A percentile compares a stretch with the other conserved stretches of the same genome.
These are phyloP conservation scores for Aquilaria agallochum DNA, from an alignment of 441 rosid species.

Conservation along the genomic window DNA sequence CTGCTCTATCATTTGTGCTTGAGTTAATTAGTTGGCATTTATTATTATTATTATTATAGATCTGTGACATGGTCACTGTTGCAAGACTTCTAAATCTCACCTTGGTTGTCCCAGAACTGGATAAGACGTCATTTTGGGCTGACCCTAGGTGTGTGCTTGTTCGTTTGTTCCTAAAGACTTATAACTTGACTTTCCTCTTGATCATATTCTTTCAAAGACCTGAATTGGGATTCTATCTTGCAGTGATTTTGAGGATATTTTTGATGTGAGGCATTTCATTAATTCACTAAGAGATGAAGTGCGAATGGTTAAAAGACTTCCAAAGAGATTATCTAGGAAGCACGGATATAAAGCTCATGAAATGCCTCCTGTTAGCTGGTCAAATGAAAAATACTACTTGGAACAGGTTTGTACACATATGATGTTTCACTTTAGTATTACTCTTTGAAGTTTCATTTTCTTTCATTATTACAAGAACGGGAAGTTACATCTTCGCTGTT, in stretches of 20 bases:
- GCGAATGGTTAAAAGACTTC: constrained; percentile 77
- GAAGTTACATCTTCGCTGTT: neutral
- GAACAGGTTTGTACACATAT: constrained; percentile 55
- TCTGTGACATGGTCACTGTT: constrained; percentile 95
- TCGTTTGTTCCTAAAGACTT: constrained; percentile 5
- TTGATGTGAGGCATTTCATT: constrained; percentile 85
- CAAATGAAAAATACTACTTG: constrained; percentile 84
- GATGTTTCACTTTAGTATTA: neutral
- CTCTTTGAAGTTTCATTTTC: neutral
- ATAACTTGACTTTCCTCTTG: constrained; percentile 1
- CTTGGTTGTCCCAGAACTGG: constrained; percentile 93
- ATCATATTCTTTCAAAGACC: constrained; percentile 10
- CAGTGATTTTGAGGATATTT: constrained; percentile 97
- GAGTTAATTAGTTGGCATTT: constrained; percentile 18
- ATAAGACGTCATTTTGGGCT: constrained; percentile 95
- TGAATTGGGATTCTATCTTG: constrained; percentile 27
- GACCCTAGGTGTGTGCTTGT: constrained; percentile 69
- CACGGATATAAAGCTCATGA: constrained; percentile 52
- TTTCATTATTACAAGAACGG: neutral
- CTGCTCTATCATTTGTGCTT: constrained; percentile 9
- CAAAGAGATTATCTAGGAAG: constrained; percentile 65
- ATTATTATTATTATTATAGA: constrained; percentile 30
- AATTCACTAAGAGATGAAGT: constrained; percentile 94
- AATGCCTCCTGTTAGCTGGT: constrained; percentile 99
- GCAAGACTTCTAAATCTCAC: constrained; percentile 94